Percentiles rank a stretch among this genome's conserved stretches.
phyloP scores from a whole-genome alignment of 345 rosid species.

The Citrus mangshanensis region DNA sequence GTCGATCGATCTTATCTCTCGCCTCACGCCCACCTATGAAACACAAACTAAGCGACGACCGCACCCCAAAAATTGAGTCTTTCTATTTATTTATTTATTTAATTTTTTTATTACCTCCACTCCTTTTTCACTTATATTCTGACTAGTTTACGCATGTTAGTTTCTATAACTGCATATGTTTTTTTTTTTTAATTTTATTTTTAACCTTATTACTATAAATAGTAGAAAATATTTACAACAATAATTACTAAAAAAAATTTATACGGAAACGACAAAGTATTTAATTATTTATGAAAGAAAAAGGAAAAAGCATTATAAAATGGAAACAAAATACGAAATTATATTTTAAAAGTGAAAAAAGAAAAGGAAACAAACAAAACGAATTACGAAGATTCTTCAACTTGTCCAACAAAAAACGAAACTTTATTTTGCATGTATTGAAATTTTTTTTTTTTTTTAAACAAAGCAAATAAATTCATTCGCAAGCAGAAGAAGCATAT shows the following conservation, averaged over 20 bases:
- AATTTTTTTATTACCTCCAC: no score
- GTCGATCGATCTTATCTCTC: slow-evolving; percentile 17
- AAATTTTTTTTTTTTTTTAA: not conserved
- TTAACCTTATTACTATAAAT: no score
- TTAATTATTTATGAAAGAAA: not conserved
- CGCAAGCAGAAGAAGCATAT: not conserved
- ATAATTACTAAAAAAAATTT: no score
- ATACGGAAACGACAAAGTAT: not conserved
- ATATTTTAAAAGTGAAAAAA: not conserved
- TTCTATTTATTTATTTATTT: not conserved
- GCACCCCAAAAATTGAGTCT: not conserved
- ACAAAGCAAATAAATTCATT: not conserved
- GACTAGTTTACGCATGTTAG: not conserved
- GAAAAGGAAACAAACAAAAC: not conserved
- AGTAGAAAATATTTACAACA: no score
- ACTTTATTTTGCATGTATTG: not conserved
- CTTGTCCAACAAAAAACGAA: not conserved
- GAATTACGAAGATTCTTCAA: not conserved
- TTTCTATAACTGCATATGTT: no score
- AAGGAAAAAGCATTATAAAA: not conserved
- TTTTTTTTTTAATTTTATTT: no score
- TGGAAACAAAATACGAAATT: not conserved
- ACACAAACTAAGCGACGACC: not conserved
- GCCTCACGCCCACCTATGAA: slow-evolving; percentile 21
- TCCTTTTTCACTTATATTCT: not conserved